Percentiles rank a stretch among this genome's conserved stretches.
Conservation (phyloP, 2,329 filamentous ascomycete genomes). For the Sclerotinia spermophila region DNA sequence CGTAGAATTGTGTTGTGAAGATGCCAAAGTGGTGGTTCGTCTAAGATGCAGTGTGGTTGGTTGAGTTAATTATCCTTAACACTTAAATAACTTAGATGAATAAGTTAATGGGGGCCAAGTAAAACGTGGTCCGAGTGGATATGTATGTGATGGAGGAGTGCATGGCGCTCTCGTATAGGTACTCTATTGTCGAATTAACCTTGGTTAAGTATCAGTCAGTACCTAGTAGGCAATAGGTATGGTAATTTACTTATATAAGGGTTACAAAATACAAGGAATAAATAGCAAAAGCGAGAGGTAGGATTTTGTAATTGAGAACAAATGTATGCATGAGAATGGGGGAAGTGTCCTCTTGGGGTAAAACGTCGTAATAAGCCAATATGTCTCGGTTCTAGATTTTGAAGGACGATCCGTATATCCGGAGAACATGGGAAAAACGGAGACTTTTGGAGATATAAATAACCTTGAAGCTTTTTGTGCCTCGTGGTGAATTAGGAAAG, state of each 20-base stretch:
- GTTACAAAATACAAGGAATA: not conserved
- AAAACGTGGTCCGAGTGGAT: slow-evolving; percentile 14
- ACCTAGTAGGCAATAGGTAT: not conserved
- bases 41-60: not conserved
- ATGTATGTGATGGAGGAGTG: not conserved
- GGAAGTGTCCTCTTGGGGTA: not conserved
- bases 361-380: not conserved
- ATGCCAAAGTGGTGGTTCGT: not conserved
- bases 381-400: not conserved
- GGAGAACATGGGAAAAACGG: not conserved
- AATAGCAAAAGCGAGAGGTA: not conserved
- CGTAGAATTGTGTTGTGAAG: not conserved
- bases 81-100: too few relatives aligned
- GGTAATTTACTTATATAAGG: not conserved
- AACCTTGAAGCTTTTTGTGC: not conserved
- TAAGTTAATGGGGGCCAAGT: not conserved
- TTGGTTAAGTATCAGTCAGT: not conserved
- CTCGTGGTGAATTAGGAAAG: not conserved
- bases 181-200: not conserved
- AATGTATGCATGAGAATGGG: not conserved
- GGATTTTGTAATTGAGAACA: not conserved
- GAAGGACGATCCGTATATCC: not conserved
- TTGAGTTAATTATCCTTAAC: not conserved
- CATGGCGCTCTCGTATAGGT: slow-evolving; percentile 3
- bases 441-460: not conserved